Evolutionary conservation across 192 early-diverging fungal genomes (phyloP), one percentile per base, ranked within the genome.

Genomic region (Pecoramyces ruminantium): DNA sequence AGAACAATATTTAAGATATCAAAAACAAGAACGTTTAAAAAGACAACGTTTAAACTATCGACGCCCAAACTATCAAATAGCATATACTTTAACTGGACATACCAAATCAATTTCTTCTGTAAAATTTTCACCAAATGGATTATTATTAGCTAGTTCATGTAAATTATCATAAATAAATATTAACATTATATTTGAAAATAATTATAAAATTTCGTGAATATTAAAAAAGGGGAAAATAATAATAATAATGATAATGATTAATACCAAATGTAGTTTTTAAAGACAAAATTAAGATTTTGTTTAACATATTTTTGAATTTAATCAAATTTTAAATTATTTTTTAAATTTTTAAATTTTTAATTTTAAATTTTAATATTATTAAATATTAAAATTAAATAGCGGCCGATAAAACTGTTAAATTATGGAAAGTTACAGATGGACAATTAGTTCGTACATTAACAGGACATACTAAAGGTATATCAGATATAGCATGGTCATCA

Each of bases 101-200:
- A 94, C 94, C 77, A 97, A 95, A 88, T 93, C 95, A 11, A 92
- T 98, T 0, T 97, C 96, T 0, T 92, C 94, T 78, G 96, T 98
- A 18, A 98, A 98, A 86, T 98, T 97, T 84, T 98, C 97, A 28
- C 98, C 98, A 11, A 96, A 98, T 84, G 98, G 98, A 38, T 92
- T 93, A 84, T 97, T 94, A 96, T 90, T 99, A 30, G 97, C 96
- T 67, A 95, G 94, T 78, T 86, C 91, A 30, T 94, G 94, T 94
- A 89, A 88, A 92, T 86, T 79, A 25, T 82, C 30, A 17, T 79
- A 27, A 29, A 18, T 83, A 18, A 58, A n/a, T 13, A 40, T 14
- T 82, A 30, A n/a, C 79, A 27, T 13, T 30, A 25, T 38, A 25
- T 51, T 29, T n/a, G n/a, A n/a, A n/a, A n/a, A n/a, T n/a, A n/a